These are phyloP conservation scores for Talaromyces proteolyticus DNA, from an alignment of 495 filamentous ascomycete genomes.

Conservation along the genomic window DNA sequence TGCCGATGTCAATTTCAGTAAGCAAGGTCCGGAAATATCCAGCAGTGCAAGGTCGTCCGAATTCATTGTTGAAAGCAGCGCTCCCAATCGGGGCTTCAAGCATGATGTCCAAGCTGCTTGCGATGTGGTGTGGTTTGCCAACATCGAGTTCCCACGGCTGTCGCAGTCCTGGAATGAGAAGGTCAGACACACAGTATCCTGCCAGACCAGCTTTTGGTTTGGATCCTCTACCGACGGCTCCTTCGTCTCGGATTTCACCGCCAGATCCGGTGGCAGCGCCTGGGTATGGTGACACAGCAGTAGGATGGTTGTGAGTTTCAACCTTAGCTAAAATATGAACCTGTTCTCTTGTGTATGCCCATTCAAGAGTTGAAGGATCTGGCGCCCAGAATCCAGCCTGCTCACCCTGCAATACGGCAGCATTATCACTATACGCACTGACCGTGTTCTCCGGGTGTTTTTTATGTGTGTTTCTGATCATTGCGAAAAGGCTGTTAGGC, in stretches of 20 bases:
- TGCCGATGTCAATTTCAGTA: slow-evolving; percentile 53
- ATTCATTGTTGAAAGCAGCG: slow-evolving; percentile 96
- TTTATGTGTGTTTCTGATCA: slow-evolving; percentile 93
- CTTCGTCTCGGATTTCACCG: slow-evolving; percentile 93
- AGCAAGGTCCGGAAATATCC: slow-evolving; percentile 90
- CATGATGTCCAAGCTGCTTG: slow-evolving; percentile 94
- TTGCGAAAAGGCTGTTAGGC: slow-evolving; percentile 75
- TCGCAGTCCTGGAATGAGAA: slow-evolving; percentile 73
- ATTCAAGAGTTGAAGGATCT: slow-evolving; percentile 74
- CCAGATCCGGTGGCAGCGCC: slow-evolving; percentile 92
- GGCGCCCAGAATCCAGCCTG: slow-evolving; percentile 79
- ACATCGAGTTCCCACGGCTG: slow-evolving; percentile 89
- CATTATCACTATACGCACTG: slow-evolving; percentile 96
- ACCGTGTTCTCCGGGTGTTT: slow-evolving; percentile 70
- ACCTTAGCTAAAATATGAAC: slow-evolving; percentile 92
- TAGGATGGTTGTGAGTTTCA: slow-evolving; percentile 97
- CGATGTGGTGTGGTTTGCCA: slow-evolving; percentile 86
- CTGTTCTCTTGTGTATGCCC: slow-evolving; percentile 79
- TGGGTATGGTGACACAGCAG: slow-evolving; percentile 79
- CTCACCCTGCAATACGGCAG: slow-evolving; percentile 80
- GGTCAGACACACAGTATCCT: slow-evolving; percentile 91
- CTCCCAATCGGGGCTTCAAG: slow-evolving; percentile 91
- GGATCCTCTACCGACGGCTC: slow-evolving; percentile 87
- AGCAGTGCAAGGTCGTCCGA: slow-evolving; percentile 83
- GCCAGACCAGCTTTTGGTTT: slow-evolving; percentile 88